Base-by-base conservation (phyloP, 2,329 filamentous ascomycete genomes). In the Verticillium klebahnii region DNA sequence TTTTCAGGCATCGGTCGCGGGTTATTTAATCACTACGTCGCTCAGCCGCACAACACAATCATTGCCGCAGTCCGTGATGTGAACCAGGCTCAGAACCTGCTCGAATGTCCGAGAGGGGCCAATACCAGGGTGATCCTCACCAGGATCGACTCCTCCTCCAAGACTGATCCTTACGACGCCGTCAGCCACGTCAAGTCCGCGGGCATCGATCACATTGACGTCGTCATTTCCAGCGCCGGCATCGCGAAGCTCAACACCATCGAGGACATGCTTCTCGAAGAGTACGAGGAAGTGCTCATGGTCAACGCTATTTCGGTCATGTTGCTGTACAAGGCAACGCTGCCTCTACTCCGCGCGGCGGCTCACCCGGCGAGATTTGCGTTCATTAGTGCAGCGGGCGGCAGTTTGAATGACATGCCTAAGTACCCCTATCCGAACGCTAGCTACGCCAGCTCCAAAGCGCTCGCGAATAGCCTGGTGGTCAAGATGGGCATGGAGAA, bases 31-130 rank as follows among this genome's bases (percentile, higher is more conserved):
- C 68, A 63, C 11, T 77, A 74, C 65, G 72, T 80, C 1, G 75
- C 79, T 29, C 79, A 81, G 55, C 80, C 84, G 67, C 84, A 88
- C 73, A 84, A 89, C 72, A 82, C 70, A 5, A 68, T 77, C 59
- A 77, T 78, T 19, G 77, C 77, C 31, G 71, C 69, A 2, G 72
- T 73, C 55, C 74, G 78, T 9, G 62, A 77, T 65, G 68, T 71
- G 11, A 37, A 56, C 3, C 61, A 67, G 0, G 71, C 73, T 1
- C 60, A 66, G 25, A 62, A 68, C 1, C 72, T 81, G 17, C 40
- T 56, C 2, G 59, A 69, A 0, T 68, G 83, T 0, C 45, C 19
- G 19, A 6, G 45, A 23, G 45, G n/a, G n/a, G 14, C 6, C n/a
- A 69, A 68, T 25, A 78, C 71, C 37, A 67, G 59, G 1, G 61